Conservation (phyloP, 2,329 filamentous ascomycete genomes). For the Aspergillus pseudoviridinutans region DNA sequence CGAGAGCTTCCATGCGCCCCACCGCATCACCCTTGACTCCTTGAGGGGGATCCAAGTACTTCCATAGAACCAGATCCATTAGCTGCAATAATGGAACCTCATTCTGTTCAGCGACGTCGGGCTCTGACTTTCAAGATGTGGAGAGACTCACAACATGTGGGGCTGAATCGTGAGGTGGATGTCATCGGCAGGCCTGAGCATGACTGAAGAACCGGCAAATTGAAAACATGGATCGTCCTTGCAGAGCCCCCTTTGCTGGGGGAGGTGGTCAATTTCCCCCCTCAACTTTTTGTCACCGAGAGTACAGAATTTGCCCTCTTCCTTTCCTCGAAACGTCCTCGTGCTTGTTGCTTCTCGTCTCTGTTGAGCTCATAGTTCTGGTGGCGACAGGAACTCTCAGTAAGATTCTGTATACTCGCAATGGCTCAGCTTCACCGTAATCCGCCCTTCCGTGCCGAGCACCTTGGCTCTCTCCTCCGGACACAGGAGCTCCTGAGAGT, state of each 20-base stretch:
- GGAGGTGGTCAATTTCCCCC: neutral
- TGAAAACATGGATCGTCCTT: neutral
- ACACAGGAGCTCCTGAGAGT: constrained; percentile 59
- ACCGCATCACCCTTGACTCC: neutral
- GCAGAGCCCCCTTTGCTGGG: neutral
- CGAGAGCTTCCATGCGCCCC: too few relatives aligned
- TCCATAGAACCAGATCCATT: neutral
- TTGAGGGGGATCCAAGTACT: neutral
- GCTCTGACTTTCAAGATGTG: constrained; percentile 1
- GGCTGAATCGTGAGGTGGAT: constrained; percentile 2
- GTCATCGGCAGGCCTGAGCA: neutral
- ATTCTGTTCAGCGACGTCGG: neutral
- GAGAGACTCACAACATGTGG: constrained; percentile 4
- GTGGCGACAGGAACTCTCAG: neutral
- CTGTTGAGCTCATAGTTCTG: neutral
- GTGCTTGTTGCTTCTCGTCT: neutral
- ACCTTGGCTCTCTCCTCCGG: constrained; percentile 67
- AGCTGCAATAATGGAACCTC: neutral
- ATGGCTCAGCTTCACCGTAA: constrained; percentile 38
- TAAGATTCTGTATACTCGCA: constrained; percentile 5
- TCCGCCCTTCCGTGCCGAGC: constrained; percentile 68
- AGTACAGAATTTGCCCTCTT: neutral
- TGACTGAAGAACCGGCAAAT: neutral
- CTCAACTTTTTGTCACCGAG: neutral
- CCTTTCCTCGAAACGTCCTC: neutral